Base-by-base conservation (phyloP, 306 rosid genomes). In the Urtica urens region DNA sequence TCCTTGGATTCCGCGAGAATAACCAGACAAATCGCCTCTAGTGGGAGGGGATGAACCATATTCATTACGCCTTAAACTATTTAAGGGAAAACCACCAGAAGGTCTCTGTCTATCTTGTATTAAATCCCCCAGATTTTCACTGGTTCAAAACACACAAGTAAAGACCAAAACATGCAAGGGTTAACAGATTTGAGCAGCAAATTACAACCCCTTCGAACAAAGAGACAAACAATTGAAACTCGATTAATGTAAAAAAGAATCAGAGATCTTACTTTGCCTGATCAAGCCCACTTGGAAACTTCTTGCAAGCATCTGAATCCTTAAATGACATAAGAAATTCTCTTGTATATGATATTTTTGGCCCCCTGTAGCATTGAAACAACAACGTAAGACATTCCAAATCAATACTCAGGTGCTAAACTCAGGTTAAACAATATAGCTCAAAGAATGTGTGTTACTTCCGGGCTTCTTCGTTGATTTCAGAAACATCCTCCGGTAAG, bases 21-120 rank as follows among this genome's bases (percentile, higher is more conserved):
- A 63, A 65, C 72, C 66, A 65, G 45, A 66, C 10, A 29, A 37
- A 46, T 82, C 99, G 37, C 83, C 94, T 65, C 70, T 75, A 41
- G 70, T 72, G 55, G 96, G 99, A 49, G 99, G 99, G 30, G 99
- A 86, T 49, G 94, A 72, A 49, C 93, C 70, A 60, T 71, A 73
- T 23, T 86, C 93, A 40, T 47, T 76, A 27, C 71, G 93, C 66
- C 81, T 78, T 67, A 73, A 75, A 73, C 60, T 75, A 69, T 60
- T 72, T 14, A 51, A 55, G 31, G 94, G 64, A 46, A 86, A 64
- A 53, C 75, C 79, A 38, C 87, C 78, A 38, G 82, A 46, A 51
- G 43, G 67, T 76, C 93, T 82, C 48, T 73, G 93, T 38, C 83
- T 74, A 29, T 82, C 96, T 51, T 34, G 70, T 45, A 52, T 73